phyloP scores from a whole-genome alignment of 129 eudicot species.

The Saussurea involucrata region DNA sequence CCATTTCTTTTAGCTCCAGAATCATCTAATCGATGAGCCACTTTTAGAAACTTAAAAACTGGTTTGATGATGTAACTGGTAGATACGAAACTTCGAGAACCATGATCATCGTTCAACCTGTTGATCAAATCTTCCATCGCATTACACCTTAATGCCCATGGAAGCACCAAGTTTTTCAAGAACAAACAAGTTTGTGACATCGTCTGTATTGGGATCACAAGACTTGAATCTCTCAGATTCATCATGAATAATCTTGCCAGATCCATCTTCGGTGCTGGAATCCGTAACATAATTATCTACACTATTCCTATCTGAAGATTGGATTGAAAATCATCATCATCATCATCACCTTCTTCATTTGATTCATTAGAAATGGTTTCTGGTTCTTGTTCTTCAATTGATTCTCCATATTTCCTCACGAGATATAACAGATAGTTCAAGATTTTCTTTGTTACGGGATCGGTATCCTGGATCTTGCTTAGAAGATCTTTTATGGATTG shows the following conservation, averaged over 20 bases:
- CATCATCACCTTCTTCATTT: conserved; percentile 6
- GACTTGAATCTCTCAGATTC: background rate
- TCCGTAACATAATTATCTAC: background rate
- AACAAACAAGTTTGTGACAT: conserved; percentile 20
- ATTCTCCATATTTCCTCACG: conserved; percentile 31
- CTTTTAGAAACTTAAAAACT: conserved; percentile 30
- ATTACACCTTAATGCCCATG: conserved; percentile 31
- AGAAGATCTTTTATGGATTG: conserved; percentile 30
- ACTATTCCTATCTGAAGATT: conserved; percentile 8
- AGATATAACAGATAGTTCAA: conserved; percentile 36
- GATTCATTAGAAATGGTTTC: background rate
- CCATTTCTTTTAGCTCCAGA: conserved; percentile 33
- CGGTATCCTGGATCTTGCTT: conserved; percentile 18
- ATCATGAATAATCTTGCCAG: conserved; percentile 11
- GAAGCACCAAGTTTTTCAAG: conserved; percentile 30
- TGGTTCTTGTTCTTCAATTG: conserved; percentile 7
- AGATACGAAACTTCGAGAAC: conserved; percentile 9
- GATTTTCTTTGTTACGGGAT: conserved; percentile 30
- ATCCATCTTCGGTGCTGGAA: conserved; percentile 14
- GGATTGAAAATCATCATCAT: conserved; percentile 21
- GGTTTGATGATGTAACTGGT: conserved; percentile 25
- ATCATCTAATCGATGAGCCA: conserved; percentile 30
- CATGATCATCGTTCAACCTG: conserved; percentile 4
- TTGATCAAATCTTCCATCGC: conserved; percentile 30
- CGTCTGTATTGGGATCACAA: background rate